Percentiles rank a stretch among this genome's conserved stretches.
Evolutionary conservation across 345 rosid species (phyloP).

Genomic region (Microcos paniculata): DNA sequence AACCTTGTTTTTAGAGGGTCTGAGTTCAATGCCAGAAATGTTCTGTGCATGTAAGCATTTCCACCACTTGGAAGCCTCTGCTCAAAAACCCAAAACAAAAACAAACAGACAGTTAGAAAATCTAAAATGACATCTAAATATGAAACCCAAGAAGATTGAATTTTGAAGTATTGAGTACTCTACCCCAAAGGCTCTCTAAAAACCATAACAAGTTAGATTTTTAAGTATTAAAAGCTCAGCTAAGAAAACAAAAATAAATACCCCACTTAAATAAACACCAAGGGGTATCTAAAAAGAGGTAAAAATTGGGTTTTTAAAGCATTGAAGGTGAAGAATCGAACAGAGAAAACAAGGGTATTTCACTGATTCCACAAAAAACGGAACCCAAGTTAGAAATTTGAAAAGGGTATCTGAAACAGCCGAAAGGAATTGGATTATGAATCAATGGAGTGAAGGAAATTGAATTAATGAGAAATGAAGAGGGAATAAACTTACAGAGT

Average conservation of each 20-base stretch:
- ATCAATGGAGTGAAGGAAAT: background rate
- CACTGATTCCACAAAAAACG: background rate
- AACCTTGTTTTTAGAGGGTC: conserved; percentile 80
- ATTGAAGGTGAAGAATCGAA: background rate
- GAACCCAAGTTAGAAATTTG: background rate
- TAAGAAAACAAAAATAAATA: background rate
- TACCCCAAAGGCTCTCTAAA: background rate
- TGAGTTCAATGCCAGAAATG: conserved; percentile 70
- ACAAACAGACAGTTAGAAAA: background rate
- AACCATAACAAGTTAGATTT: background rate
- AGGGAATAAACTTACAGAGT: conserved; percentile 42
- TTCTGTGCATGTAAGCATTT: conserved; percentile 62
- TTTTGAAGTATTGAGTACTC: background rate
- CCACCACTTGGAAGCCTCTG: conserved; percentile 60
- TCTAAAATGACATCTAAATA: background rate
- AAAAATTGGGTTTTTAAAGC: background rate
- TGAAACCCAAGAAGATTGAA: background rate
- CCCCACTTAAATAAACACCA: background rate
- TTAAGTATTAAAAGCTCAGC: background rate
- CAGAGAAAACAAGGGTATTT: background rate
- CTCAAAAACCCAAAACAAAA: conserved; percentile 8
- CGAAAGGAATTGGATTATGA: background rate
- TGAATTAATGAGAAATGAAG: background rate
- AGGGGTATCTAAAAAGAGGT: background rate
- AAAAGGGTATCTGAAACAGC: background rate